Percentiles rank a stretch among this genome's conserved stretches.
phyloP scores from a whole-genome alignment of 1,284 basidiomycete species.

The Ceratobasidium papillatum region DNA sequence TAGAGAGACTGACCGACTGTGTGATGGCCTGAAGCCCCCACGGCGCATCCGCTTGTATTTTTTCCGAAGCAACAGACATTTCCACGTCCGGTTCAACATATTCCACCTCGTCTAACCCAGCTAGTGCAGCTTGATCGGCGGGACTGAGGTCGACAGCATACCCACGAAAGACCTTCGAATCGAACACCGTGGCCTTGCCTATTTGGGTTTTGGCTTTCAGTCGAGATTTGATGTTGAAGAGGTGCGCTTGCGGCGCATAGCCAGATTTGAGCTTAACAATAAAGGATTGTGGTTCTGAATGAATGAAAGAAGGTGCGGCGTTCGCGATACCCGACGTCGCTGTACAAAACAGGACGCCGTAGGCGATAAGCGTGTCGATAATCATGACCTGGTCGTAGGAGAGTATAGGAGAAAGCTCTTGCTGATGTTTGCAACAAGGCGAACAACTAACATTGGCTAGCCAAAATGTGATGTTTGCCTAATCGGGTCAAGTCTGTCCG shows the following conservation, averaged over 20 bases:
- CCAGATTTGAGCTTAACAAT: slow-evolving; percentile 36
- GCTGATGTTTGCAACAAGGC: neutral
- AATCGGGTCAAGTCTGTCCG: neutral
- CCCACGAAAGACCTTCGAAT: slow-evolving; percentile 19
- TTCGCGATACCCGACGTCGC: neutral
- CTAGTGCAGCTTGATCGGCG: neutral
- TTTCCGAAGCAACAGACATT: slow-evolving; percentile 12
- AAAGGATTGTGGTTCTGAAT: slow-evolving; percentile 30
- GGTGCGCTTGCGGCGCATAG: neutral
- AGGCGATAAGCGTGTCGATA: slow-evolving; percentile 4
- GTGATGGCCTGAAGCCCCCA: slow-evolving; percentile 36
- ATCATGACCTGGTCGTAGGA: slow-evolving; percentile 3
- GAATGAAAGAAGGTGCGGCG: slow-evolving; percentile 8
- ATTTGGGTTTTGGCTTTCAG: neutral
- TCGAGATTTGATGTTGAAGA: neutral
- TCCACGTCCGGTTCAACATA: slow-evolving; percentile 29
- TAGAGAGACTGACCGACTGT: neutral
- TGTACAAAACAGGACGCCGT: slow-evolving; percentile 9
- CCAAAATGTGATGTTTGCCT: neutral
- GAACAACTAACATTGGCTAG: neutral
- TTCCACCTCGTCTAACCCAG: slow-evolving; percentile 14
- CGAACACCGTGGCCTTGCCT: neutral
- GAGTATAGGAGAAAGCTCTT: neutral
- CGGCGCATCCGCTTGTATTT: slow-evolving; percentile 2
- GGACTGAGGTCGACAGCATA: slow-evolving; percentile 12